A percentile compares a stretch with the other conserved stretches of the same genome.
These are phyloP conservation scores for Malassezia cuniculi DNA, from an alignment of 1,284 basidiomycete genomes.

Conservation along the genomic window DNA sequence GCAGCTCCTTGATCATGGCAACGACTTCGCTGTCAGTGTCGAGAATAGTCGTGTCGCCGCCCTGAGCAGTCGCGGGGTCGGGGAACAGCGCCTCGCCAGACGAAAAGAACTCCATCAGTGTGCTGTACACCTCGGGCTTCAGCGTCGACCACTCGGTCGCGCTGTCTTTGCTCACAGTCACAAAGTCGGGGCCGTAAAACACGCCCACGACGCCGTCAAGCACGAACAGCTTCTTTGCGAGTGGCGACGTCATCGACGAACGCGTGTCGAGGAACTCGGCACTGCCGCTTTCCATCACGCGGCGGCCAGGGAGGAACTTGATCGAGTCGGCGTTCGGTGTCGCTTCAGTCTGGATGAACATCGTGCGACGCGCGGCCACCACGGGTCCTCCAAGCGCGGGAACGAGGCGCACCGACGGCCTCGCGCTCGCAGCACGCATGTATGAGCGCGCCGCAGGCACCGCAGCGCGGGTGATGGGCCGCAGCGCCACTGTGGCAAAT, in stretches of 20 bases:
- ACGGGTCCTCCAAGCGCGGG: too few relatives aligned
- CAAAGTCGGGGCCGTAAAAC: slow-evolving; percentile 95
- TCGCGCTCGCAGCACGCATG: neutral
- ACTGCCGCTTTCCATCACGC: slow-evolving; percentile 68
- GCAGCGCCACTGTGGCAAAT: too few relatives aligned
- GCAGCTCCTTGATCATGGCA: slow-evolving; percentile 94
- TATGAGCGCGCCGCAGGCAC: neutral
- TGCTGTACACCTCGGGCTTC: slow-evolving; percentile 97
- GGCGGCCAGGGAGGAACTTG: slow-evolving; percentile 87
- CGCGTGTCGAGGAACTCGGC: slow-evolving; percentile 79
- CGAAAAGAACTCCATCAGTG: slow-evolving; percentile 94
- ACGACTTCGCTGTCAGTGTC: slow-evolving; percentile 95
- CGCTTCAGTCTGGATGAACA: slow-evolving; percentile 58
- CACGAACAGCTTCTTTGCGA: slow-evolving; percentile 83
- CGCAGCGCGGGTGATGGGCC: slow-evolving; percentile 9
- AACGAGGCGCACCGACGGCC: slow-evolving; percentile 64
- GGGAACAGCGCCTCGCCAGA: slow-evolving; percentile 73
- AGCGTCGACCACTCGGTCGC: slow-evolving; percentile 74
- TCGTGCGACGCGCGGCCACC: slow-evolving; percentile 25
- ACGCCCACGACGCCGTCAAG: slow-evolving; percentile 76
- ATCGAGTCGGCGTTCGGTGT: slow-evolving; percentile 95
- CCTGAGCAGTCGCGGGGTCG: slow-evolving; percentile 50
- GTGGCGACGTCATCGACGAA: slow-evolving; percentile 55
- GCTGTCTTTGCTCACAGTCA: slow-evolving; percentile 83
- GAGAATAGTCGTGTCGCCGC: slow-evolving; percentile 86